A percentile compares a stretch with the other conserved stretches of the same genome.
Conservation (phyloP, 2,329 filamentous ascomycete species). For the Emmonsiellopsis sp. region DNA sequence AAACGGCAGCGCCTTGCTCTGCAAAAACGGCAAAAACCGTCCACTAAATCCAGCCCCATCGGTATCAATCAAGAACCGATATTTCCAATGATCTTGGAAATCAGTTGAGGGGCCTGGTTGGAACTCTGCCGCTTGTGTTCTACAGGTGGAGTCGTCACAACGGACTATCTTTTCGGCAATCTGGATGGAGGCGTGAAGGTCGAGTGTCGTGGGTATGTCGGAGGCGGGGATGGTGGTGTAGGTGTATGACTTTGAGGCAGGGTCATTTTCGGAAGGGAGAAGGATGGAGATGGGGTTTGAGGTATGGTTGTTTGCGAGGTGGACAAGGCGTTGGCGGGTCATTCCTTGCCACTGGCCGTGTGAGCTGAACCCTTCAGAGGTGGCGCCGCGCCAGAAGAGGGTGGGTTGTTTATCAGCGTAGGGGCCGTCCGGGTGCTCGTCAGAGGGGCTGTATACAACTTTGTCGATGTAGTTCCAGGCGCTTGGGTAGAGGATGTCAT, state of each 20-base stretch:
- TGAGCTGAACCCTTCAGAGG: constrained; percentile 46
- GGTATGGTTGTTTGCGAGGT: constrained; percentile 52
- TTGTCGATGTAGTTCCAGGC: constrained; percentile 55
- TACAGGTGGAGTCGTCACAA: constrained; percentile 45
- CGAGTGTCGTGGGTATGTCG: constrained; percentile 30
- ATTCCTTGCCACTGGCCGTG: constrained; percentile 55
- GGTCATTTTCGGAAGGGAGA: constrained; percentile 37
- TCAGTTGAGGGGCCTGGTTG: constrained; percentile 36
- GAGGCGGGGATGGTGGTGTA: constrained; percentile 47
- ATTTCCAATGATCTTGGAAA: constrained; percentile 52
- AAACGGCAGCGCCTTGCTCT: constrained; percentile 60
- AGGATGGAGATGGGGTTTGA: constrained; percentile 45
- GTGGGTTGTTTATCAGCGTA: constrained; percentile 56
- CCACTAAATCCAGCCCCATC: constrained; percentile 62
- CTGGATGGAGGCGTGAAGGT: constrained; percentile 51
- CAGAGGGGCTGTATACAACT: constrained; percentile 42
- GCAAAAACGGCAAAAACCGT: constrained; percentile 55
- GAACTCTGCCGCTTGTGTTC: constrained; percentile 45
- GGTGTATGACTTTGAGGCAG: constrained; percentile 33
- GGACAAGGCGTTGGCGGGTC: constrained; percentile 63
- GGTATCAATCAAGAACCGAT: constrained; percentile 63
- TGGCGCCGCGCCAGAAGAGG: constrained; percentile 68
- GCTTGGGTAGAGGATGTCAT: constrained; percentile 66
- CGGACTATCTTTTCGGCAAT: constrained; percentile 52
- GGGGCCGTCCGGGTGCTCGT: constrained; percentile 41